These are phyloP conservation scores for Polygonum maritimum DNA, from an alignment of 148 eudicot genomes.

Conservation along the genomic window DNA sequence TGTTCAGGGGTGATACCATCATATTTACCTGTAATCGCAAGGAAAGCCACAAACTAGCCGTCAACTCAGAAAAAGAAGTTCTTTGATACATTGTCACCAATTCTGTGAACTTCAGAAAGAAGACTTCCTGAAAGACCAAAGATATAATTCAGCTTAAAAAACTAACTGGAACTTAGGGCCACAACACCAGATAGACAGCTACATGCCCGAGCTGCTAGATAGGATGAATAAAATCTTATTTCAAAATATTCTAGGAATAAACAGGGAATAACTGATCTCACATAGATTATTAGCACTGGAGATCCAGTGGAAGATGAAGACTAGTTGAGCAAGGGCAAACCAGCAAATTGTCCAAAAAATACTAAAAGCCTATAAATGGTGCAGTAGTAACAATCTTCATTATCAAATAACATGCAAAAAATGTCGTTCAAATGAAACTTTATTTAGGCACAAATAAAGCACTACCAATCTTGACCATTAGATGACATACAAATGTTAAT, in stretches of 20 bases:
- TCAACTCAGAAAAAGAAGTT: constrained; percentile 83
- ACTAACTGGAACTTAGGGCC: neutral
- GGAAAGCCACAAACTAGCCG: constrained; percentile 97
- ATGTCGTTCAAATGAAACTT: neutral
- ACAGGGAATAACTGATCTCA: neutral
- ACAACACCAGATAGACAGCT: neutral
- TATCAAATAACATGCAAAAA: neutral
- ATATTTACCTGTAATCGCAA: constrained; percentile 79
- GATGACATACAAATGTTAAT: neutral
- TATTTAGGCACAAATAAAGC: neutral
- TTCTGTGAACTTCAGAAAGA: constrained; percentile 50
- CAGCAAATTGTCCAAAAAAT: neutral
- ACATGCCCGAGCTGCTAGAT: neutral
- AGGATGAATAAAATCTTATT: neutral
- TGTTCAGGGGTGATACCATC: neutral
- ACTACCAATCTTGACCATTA: neutral
- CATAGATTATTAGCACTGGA: neutral
- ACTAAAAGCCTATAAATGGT: neutral
- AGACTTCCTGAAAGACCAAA: constrained; percentile 54
- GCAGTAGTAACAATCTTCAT: neutral
- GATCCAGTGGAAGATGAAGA: neutral
- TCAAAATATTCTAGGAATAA: neutral
- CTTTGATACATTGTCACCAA: constrained; percentile 59
- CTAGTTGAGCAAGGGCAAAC: neutral
- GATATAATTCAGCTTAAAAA: neutral